Evolutionary conservation across 208 protist genomes (phyloP), one percentile per base, ranked within the genome.

Genomic region (Jaenimonas drosophilae): DNA sequence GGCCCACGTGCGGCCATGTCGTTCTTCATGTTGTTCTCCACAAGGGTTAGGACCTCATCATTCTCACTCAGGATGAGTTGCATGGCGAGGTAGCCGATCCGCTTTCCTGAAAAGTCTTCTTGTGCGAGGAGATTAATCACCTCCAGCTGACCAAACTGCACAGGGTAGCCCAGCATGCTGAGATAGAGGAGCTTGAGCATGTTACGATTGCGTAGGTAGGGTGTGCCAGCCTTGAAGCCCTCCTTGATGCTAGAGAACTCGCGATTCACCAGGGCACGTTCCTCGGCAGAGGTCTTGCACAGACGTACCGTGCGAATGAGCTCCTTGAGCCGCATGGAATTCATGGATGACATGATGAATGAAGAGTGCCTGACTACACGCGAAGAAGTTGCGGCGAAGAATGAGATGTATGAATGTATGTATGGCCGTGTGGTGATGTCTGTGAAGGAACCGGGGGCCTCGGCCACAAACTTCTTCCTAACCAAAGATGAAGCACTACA

Each of bases 151-250:
- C 98, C 98, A 81, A 99, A 99, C 68, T 99, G 98, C 2, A 99
- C 87, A 2, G 99, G 93, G 68, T 99, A 99, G 14, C 98, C 99
- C 0, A 99, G 75, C 77, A 99, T 98, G 54, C 91, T 94, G 49
- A 99, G 99, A 76, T 99, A 99, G 0, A 99, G 66, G 24, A 99
- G 80, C 70, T 99, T 99, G 19, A 94, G 61, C 62, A 99, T 98
- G 76, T 99, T 99, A 44, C 96, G 91, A n/a, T 89, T 88, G 3
- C 98, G 76, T 28, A 94, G 74, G 34, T 93, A 83, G 27, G 83
- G 64, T 23, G 96, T 91, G 42, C 88, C 94, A 20, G 95, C 84
- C 41, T 88, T 90, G 37, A 98, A 96, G 2, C 76, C 71, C 17
- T 96, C 95, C 25, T 96, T 86, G 56, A 98, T 97, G 2, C 64